Percentiles rank a stretch among this genome's conserved stretches.
These are phyloP conservation scores for Pseudisothecium myosuroides DNA, from an alignment of 225 moss, liverwort and hornwort species.

Conservation along the genomic window DNA sequence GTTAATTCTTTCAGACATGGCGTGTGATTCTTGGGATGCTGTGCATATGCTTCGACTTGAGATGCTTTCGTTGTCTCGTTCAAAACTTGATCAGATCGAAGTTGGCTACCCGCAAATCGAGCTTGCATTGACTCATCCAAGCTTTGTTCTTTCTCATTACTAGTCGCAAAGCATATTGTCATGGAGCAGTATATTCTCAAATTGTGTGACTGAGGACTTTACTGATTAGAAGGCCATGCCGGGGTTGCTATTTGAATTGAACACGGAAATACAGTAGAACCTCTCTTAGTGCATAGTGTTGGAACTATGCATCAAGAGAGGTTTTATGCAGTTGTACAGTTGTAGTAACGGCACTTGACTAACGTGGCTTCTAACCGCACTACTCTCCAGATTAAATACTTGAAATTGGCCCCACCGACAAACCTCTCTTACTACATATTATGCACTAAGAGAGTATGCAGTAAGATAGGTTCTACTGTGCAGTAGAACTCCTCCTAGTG, in stretches of 20 bases:
- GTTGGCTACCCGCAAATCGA: not conserved
- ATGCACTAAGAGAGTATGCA: no score
- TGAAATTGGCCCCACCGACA: no score
- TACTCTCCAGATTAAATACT: no score
- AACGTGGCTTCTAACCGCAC: no score
- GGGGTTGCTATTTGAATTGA: not conserved
- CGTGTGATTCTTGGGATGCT: not conserved
- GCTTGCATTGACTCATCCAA: not conserved
- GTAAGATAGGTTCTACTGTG: no score
- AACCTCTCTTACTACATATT: no score
- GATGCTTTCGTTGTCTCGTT: not conserved
- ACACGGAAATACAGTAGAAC: not conserved
- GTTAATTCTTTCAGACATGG: not conserved
- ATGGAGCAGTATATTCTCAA: not conserved
- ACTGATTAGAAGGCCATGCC: not conserved
- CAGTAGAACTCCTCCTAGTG: no score
- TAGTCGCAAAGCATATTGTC: not conserved
- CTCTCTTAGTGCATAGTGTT: no score
- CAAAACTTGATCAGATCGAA: not conserved
- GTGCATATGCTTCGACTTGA: not conserved
- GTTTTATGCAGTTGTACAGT: no score
- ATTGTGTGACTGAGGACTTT: not conserved
- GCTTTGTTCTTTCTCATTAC: not conserved
- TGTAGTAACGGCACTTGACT: no score
- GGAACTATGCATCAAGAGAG: no score